Base-by-base conservation (phyloP, 2,329 filamentous ascomycete species). In the Penicillium capsulatum region DNA sequence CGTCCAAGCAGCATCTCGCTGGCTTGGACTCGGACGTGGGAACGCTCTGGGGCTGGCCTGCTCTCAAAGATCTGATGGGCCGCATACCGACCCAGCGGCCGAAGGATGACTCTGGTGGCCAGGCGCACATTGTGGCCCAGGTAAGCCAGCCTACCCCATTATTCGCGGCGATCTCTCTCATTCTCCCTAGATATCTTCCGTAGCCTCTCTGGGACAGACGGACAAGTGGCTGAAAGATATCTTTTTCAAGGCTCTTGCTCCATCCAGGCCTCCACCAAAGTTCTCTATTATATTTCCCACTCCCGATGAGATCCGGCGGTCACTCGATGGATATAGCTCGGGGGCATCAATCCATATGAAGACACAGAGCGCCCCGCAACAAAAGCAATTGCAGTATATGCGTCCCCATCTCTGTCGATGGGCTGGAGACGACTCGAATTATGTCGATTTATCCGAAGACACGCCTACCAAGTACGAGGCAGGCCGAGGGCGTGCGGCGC, bases 281-380 rank as follows among this genome's bases (percentile, higher is more conserved):
- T 82, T 84, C 64, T 83, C 80, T 34, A 73, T 95, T 26, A 75
- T 95, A 3, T 95, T 91, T 51, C 89, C 89, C 0, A 91, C 87
- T 0, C 71, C 84, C 0, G 76, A 85, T 36, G 87, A 94, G 58
- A 84, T 95, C 41, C 78, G 86, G 11, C 70, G 70, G 28, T 90
- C 83, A 0, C 61, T 94, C 0, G 83, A 89, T 54, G 89, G 89
- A 4, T 94, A 94, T 57, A 63, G 55, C 2, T 86, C 86, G 0
- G 89, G 89, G 0, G 75, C 66, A 2, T 91, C 87, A 0, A 92
- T 95, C 40, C 88, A 94, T 57, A 86, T 81, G 54, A 92, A 88
- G 58, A 78, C 81, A 2, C 76, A 86, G 50, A 86, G 81, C 1
- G 51, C 73, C 2, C 73, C 83, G 11, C 87, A 94, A 55, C 69